Evolutionary conservation across 768 basidiomycete species (phyloP), one percentile per base, ranked within the genome.

Genomic region (Sporobolomyces roseus): DNA sequence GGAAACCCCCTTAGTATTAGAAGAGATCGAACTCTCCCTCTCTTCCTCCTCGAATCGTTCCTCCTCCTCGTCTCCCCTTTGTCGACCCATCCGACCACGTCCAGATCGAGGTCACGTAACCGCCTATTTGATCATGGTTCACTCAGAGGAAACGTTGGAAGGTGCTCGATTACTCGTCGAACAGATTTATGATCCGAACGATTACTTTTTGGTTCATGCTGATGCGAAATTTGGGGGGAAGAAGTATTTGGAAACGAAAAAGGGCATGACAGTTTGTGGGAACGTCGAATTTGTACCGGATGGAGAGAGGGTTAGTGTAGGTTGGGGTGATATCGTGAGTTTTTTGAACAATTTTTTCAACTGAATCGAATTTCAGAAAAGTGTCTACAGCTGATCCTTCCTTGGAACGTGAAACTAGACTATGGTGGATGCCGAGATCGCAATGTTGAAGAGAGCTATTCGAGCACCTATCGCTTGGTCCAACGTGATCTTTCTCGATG

Each of bases 361-460:
- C n/a, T n/a, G n/a, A n/a, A n/a, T n/a, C n/a, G n/a, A n/a, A n/a
- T n/a, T n/a, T n/a, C n/a, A n/a, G n/a, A n/a, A n/a, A n/a, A n/a
- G n/a, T n/a, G n/a, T n/a, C n/a, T n/a, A n/a, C n/a, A n/a, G n/a
- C n/a, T n/a, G n/a, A 30, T 19, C 53, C 10, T 35, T 54, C 27
- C 50, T 30, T 29, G 14, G 25, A 51, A 12, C 50, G 32, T 17
- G 8, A 25, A 30, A 23, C 36, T 10, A 56, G 55, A 56, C 7
- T 30, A 56, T 56, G 55, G n/a, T 56, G n/a, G 55, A 56, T 19
- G 55, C 55, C 35, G 55, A 56, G 35, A 43, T 56, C 55, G 21
- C 4, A n/a, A 38, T 56, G 35, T 36, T 56, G 14, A 38, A 56
- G 29, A 33, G n/a, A 41, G 55, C 55, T 5, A 41, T 56, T n/a